phyloP scores from a whole-genome alignment of 1,284 basidiomycete species.

The Austroboletus novae-zelandiae region DNA sequence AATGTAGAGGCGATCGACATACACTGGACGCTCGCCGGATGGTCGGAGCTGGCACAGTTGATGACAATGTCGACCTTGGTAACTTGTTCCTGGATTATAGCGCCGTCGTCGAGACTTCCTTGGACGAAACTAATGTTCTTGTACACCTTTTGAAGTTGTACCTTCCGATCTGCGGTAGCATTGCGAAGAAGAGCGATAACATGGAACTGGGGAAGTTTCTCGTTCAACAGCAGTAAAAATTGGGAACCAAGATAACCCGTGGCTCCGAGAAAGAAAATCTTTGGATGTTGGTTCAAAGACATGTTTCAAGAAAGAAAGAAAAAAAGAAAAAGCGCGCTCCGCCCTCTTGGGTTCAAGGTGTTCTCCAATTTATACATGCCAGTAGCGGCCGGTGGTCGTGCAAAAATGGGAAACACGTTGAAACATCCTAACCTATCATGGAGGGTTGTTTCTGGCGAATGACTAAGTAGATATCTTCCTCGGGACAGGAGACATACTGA shows the following conservation, averaged over 20 bases:
- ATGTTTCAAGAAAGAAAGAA: not conserved
- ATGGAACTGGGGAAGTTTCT: constrained; percentile 30
- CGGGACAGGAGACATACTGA: not conserved
- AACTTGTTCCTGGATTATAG: constrained; percentile 35
- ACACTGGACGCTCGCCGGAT: constrained; percentile 36
- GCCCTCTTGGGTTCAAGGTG: not conserved
- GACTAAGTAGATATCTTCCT: not conserved
- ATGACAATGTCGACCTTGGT: constrained; percentile 36
- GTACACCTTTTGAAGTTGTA: constrained; percentile 31
- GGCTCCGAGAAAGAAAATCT: constrained; percentile 43
- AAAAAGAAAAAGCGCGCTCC: not conserved
- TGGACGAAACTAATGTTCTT: constrained; percentile 35
- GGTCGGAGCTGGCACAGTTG: constrained; percentile 42
- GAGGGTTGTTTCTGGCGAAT: not conserved
- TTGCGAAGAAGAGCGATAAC: constrained; percentile 38
- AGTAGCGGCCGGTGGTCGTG: not conserved
- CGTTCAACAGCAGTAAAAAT: constrained; percentile 34
- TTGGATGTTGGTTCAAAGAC: constrained; percentile 11
- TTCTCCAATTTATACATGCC: constrained; percentile 1
- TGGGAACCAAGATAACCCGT: constrained; percentile 44
- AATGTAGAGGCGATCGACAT: constrained; percentile 5
- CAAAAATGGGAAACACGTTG: constrained; percentile 3
- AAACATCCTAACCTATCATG: constrained; percentile 1
- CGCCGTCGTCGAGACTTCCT: constrained; percentile 37
- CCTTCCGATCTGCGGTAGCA: constrained; percentile 28